phyloP scores from a whole-genome alignment of 345 rosid species.

The Citrus sinensis region DVS_A1.0 CM039161.1:21050501-21051000 shows the following conservation, averaged over 20 bases:
- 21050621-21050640: conserved; percentile 20
- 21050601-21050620: conserved; percentile 21
- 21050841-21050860: conserved; percentile 4
- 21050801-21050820: background rate
- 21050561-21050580: conserved; percentile 7
- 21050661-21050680: conserved; percentile 29
- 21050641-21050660: conserved; percentile 46
- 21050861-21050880: background rate
- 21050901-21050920: background rate
- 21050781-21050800: background rate
- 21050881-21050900: background rate
- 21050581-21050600: conserved; percentile 23
- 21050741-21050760: conserved; percentile 25
- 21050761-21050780: conserved; percentile 29
- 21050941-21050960: background rate
- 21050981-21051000: background rate
- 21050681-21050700: conserved; percentile 1
- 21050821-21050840: background rate
- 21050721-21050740: conserved; percentile 23
- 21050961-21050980: background rate
- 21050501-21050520: conserved; percentile 24
- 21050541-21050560: conserved; percentile 23
- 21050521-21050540: conserved; percentile 23
- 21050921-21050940: conserved; percentile 4
- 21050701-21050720: conserved; percentile 15